Percentiles rank a stretch among this genome's conserved stretches.
Conservation (phyloP, 352 stramenopile genomes). For the Chrysophaeum taylorii region DNA sequence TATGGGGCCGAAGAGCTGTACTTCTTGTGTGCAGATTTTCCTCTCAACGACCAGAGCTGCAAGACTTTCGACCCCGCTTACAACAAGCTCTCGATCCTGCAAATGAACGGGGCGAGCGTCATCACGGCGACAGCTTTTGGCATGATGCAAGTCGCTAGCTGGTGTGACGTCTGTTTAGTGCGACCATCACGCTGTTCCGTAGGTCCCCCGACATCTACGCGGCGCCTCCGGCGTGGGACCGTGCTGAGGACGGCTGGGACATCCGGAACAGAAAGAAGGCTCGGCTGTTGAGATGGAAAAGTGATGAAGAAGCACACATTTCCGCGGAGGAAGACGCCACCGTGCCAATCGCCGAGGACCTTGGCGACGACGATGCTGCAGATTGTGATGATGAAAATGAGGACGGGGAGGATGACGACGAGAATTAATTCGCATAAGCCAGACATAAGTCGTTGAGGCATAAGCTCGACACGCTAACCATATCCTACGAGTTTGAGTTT, state of each 20-base stretch:
- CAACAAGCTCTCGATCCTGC: background rate
- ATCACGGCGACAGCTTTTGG: background rate
- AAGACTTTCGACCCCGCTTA: background rate
- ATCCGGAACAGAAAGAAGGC: background rate
- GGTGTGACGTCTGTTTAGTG: too few relatives aligned
- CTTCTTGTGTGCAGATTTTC: background rate
- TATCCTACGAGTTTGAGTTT: too few relatives aligned
- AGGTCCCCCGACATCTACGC: slow-evolving; percentile 1
- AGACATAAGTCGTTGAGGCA: too few relatives aligned
- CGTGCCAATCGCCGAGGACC: too few relatives aligned
- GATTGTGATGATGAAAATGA: too few relatives aligned
- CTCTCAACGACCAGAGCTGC: background rate
- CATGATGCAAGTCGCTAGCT: background rate
- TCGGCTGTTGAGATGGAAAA: background rate
- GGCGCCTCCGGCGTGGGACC: background rate
- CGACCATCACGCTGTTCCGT: too few relatives aligned
- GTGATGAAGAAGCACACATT: too few relatives aligned
- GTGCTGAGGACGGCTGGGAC: background rate
- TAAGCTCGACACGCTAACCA: too few relatives aligned
- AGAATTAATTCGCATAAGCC: too few relatives aligned
- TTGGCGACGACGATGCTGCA: too few relatives aligned
- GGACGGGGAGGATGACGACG: too few relatives aligned
- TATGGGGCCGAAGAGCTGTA: background rate
- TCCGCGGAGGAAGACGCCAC: too few relatives aligned
- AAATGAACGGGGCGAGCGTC: background rate